Evolutionary conservation across 2,329 filamentous ascomycete genomes (phyloP).

Genomic region (Trichoderma atrobrunneum): DNA sequence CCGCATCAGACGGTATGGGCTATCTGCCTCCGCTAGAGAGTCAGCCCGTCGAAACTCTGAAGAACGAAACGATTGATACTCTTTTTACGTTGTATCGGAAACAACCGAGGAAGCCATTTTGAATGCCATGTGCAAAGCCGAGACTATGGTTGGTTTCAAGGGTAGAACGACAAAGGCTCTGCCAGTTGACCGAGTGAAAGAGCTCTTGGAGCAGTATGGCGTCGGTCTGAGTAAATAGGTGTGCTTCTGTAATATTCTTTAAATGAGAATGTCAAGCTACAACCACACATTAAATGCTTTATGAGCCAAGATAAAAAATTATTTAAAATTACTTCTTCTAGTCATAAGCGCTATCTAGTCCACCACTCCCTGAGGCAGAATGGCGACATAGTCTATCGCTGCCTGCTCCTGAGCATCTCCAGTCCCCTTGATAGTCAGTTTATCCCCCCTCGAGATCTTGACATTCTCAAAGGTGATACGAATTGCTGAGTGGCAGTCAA

Average conservation of each 20-base stretch:
- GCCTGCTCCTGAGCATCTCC: constrained; percentile 59
- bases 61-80: not conserved
- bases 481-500: constrained; percentile 11
- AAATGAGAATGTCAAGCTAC: not conserved
- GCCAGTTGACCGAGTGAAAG: not conserved
- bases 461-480: constrained; percentile 2
- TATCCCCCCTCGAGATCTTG: not conserved
- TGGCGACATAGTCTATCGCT: constrained; percentile 63
- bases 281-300: not conserved
- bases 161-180: not conserved
- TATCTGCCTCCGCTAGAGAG: not conserved
- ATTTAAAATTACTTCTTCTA: not conserved
- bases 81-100: not conserved
- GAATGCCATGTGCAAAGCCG: not conserved
- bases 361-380: constrained; percentile 57
- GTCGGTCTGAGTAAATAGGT: not conserved
- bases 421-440: not conserved
- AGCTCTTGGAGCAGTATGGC: not conserved
- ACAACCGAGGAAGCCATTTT: not conserved
- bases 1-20: not conserved
- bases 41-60: not conserved
- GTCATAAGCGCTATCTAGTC: constrained; percentile 41
- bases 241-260: not conserved
- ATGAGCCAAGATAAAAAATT: not conserved
- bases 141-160: not conserved